Evolutionary conservation across 2,329 filamentous ascomycete species (phyloP), one percentile per base, ranked within the genome.

Genomic region (Furcasterigmium furcatum): DNA sequence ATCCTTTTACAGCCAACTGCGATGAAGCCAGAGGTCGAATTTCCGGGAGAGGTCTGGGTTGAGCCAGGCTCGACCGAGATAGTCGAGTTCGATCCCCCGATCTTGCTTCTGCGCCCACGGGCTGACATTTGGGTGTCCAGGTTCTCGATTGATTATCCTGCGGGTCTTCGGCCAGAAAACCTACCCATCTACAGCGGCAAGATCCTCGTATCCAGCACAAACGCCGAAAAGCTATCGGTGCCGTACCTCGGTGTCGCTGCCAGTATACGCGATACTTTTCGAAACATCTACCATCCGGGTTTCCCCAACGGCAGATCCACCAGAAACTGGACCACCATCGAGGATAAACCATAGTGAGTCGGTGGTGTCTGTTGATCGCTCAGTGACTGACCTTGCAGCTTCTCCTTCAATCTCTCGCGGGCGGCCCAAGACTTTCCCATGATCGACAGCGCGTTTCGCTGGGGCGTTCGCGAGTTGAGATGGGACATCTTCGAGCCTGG

Each of bases 141-240:
- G 12, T 53, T 64, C 16, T 52, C 49, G 6, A 59, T 67, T 46
- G 53, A 55, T 12, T 55, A 46, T 7, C 64, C 63, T 7, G 32
- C 38, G 4, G 50, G 54, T 20, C 48, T 57, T 3, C 50, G 60
- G 10, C 41, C 55, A 6, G 46, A 65, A 20, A 55, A 58, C 35
- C 52, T 74, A 36, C 71, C 70, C 1, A 50, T 73, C 5, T 74
- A 74, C 47, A 64, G 68, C 32, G 72, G 72, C 18, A 73, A 73
- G 50, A 57, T 74, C 19, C 59, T 65, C 45, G 53, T 75, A 18
- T 58, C 57, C 5, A 65, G 65, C n/a, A 59, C 61, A 36, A 66
- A 68, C 29, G 64, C 63, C 8, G 72, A 73, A 44, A 51, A 60
- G 12, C 56, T 74, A 3, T 64, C 64, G 8, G 61, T 74, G 18